phyloP scores from a whole-genome alignment of 306 rosid genomes.

The Pachyrhizus erosus region DNA sequence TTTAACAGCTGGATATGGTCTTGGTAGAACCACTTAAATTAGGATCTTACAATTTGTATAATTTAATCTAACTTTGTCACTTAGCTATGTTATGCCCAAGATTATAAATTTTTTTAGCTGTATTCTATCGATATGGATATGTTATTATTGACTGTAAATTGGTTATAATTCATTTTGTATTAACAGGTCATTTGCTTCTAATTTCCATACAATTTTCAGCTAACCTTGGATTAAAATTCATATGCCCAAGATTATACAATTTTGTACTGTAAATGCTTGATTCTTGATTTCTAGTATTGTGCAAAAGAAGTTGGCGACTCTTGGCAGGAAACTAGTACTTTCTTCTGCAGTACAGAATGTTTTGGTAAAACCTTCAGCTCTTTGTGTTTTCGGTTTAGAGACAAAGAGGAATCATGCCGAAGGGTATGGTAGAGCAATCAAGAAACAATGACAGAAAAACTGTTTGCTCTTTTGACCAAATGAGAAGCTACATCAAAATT shows the following conservation, averaged over 20 bases:
- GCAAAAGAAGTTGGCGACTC: not conserved
- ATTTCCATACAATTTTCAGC: not conserved
- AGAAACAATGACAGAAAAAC: not conserved
- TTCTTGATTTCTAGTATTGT: no score
- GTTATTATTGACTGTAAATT: not conserved
- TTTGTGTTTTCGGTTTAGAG: not conserved
- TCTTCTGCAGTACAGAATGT: not conserved
- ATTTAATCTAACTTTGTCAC: conserved; percentile 31
- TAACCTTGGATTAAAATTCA: no score
- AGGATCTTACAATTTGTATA: conserved; percentile 15
- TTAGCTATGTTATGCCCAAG: not conserved
- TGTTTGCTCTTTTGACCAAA: not conserved
- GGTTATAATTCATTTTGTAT: not conserved
- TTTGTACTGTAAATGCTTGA: no score
- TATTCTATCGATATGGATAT: not conserved
- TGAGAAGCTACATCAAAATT: conserved; percentile 33
- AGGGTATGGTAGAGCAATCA: conserved; percentile 9
- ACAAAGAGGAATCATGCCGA: conserved; percentile 14
- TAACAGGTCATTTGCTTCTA: not conserved
- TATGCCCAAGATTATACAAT: no score
- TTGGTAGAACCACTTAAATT: conserved; percentile 19
- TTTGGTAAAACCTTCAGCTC: not conserved
- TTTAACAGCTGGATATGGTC: not conserved
- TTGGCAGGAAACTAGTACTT: not conserved
- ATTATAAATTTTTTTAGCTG: conserved; percentile 18